These are phyloP conservation scores for Candida chilensis DNA, from an alignment of 805 yeast species.

Conservation along the genomic window DNA sequence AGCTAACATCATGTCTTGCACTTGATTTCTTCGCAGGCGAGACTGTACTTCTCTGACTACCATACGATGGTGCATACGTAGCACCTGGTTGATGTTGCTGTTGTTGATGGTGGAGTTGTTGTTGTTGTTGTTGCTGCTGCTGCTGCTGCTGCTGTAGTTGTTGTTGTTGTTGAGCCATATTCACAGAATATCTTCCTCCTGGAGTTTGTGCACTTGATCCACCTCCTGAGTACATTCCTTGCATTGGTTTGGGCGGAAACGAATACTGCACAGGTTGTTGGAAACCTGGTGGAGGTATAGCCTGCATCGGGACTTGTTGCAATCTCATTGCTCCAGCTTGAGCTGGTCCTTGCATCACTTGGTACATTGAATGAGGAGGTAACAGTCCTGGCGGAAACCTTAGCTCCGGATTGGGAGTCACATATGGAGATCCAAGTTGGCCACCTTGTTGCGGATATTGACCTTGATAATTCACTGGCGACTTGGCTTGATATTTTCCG, in stretches of 20 bases:
- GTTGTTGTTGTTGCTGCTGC: constrained; percentile 3
- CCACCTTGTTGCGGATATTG: background rate
- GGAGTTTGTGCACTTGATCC: background rate
- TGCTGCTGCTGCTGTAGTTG: background rate
- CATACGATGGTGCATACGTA: constrained; percentile 1
- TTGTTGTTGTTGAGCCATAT: background rate
- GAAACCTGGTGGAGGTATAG: background rate
- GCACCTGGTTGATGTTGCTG: constrained; percentile 3
- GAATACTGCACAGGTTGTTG: background rate
- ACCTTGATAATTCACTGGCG: background rate
- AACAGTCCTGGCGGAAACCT: background rate
- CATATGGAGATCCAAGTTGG: background rate
- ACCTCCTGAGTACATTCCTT: background rate
- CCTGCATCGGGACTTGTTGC: background rate
- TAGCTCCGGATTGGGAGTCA: background rate
- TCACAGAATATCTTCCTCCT: too few relatives aligned
- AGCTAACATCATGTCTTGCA: constrained; percentile 5
- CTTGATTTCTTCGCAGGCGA: background rate
- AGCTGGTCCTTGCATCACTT: background rate
- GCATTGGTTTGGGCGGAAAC: background rate
- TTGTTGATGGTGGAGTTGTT: constrained; percentile 1
- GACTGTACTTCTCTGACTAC: constrained; percentile 4
- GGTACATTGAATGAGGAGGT: too few relatives aligned
- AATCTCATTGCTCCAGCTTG: background rate
- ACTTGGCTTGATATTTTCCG: background rate